Evolutionary conservation across 78 protist genomes (phyloP).

Genomic region (Polysphondylium violaceum): DNA sequence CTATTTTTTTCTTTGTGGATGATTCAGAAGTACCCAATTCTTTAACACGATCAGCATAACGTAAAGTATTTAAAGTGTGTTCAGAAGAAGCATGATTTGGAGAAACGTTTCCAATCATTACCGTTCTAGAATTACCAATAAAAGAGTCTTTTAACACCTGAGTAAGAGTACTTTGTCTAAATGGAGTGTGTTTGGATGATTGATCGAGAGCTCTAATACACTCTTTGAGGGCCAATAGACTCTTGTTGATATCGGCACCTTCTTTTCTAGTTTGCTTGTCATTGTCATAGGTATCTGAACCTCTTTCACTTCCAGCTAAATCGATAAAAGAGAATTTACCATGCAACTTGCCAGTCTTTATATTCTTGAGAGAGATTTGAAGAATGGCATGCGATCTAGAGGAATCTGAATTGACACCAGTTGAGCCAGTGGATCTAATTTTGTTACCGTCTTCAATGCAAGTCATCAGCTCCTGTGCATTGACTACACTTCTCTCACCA

Average conservation of each 20-base stretch:
- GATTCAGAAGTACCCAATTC: constrained; percentile 71
- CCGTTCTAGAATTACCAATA: constrained; percentile 92
- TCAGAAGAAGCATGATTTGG: constrained; percentile 89
- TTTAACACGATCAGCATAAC: constrained; percentile 96
- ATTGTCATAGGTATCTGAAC: constrained; percentile 90
- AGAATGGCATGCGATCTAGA: constrained; percentile 97
- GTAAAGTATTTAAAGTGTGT: constrained; percentile 96
- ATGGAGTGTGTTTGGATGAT: constrained; percentile 89
- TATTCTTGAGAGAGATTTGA: constrained; percentile 81
- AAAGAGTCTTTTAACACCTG: constrained; percentile 96
- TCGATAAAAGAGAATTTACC: constrained; percentile 95
- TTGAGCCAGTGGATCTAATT: constrained; percentile 88
- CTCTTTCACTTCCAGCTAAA: constrained; percentile 96
- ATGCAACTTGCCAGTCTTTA: constrained; percentile 2
- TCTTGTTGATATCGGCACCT: constrained; percentile 96
- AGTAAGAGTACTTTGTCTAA: constrained; percentile 93
- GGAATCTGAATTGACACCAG: constrained; percentile 94
- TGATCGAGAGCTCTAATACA: constrained; percentile 96
- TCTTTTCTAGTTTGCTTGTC: constrained; percentile 95
- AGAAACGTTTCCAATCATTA: constrained; percentile 95
- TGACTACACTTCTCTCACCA: constrained; percentile 66
- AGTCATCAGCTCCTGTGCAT: constrained; percentile 78
- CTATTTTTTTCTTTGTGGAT: constrained; percentile 15
- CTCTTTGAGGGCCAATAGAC: constrained; percentile 96
- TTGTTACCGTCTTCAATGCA: constrained; percentile 84